Evolutionary conservation across 2,329 filamentous ascomycete species (phyloP).

Genomic region (Decorospora gaudefroyi): DNA sequence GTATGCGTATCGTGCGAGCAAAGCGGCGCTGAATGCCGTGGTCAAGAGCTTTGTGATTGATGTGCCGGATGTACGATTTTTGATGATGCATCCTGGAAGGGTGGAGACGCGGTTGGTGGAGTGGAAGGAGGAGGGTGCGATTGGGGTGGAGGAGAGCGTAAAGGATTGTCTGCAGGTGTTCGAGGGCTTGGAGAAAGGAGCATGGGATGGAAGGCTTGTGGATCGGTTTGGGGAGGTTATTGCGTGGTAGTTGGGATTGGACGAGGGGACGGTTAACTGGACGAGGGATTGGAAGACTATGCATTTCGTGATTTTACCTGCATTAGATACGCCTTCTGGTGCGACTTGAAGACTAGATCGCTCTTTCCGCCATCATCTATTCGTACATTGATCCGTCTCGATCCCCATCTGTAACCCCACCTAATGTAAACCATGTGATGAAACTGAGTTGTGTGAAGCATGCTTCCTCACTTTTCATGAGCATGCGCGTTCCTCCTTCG

Average conservation of each 20-base stretch:
- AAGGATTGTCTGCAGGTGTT: conserved; percentile 47
- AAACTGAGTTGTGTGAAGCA: not conserved
- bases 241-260: conserved; percentile 44
- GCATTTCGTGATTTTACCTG: not conserved
- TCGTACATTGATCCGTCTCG: not conserved
- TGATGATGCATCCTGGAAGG: conserved; percentile 53
- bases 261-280: not conserved
- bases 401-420: not conserved
- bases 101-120: conserved; percentile 53
- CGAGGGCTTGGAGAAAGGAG: conserved; percentile 30
- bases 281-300: not conserved
- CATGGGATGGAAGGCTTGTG: conserved; percentile 46
- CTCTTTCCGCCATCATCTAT: not conserved
- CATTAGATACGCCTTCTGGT: not conserved
- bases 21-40: conserved; percentile 54
- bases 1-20: conserved; percentile 55
- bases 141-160: conserved; percentile 51
- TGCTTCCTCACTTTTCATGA: not conserved
- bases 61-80: conserved; percentile 50
- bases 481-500: not conserved
- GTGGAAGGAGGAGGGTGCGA: conserved; percentile 53
- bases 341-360: not conserved
- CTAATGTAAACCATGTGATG: not conserved
- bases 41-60: conserved; percentile 52
- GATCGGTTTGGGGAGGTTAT: conserved; percentile 53